Conservation (phyloP, 257 asterid genomes). For the Cruciata laevipes region DNA sequence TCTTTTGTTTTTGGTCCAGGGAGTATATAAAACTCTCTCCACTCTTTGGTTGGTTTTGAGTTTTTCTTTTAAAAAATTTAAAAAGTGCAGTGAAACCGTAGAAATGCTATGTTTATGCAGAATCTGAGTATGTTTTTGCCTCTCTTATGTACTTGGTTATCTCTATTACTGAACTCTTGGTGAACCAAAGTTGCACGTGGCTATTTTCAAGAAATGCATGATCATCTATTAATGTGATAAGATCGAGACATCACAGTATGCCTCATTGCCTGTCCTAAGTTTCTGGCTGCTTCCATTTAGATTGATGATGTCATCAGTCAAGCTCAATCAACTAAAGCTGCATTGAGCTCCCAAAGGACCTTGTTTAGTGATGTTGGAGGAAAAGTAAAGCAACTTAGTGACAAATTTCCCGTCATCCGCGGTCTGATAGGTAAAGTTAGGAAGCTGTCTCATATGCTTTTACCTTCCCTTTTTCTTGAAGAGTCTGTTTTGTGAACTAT, state of each 20-base stretch:
- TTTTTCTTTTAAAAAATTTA: no score
- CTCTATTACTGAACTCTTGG: not conserved
- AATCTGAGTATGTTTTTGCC: not conserved
- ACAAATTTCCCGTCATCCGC: slow-evolving; percentile 83
- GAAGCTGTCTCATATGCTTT: slow-evolving; percentile 1
- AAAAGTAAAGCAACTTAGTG: slow-evolving; percentile 79
- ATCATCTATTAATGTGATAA: not conserved
- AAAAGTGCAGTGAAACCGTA: no score
- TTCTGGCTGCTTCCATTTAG: slow-evolving; percentile 27
- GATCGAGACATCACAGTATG: not conserved
- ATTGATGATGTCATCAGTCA: slow-evolving; percentile 92
- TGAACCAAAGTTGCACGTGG: not conserved
- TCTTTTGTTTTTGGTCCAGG: no score
- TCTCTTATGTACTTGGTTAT: not conserved
- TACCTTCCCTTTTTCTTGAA: slow-evolving; percentile 5
- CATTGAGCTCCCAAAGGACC: slow-evolving; percentile 79
- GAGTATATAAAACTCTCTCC: no score
- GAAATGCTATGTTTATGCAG: not conserved
- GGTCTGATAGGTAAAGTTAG: slow-evolving; percentile 68
- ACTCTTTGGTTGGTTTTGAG: no score
- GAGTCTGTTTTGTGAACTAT: slow-evolving; percentile 5
- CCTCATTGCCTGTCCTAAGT: not conserved
- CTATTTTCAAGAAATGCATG: not conserved
- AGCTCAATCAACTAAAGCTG: slow-evolving; percentile 92
- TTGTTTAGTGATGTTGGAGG: slow-evolving; percentile 92